These are phyloP conservation scores for Termitomyces sp. DNA, from an alignment of 768 basidiomycete species.

Conservation along the genomic window DNA sequence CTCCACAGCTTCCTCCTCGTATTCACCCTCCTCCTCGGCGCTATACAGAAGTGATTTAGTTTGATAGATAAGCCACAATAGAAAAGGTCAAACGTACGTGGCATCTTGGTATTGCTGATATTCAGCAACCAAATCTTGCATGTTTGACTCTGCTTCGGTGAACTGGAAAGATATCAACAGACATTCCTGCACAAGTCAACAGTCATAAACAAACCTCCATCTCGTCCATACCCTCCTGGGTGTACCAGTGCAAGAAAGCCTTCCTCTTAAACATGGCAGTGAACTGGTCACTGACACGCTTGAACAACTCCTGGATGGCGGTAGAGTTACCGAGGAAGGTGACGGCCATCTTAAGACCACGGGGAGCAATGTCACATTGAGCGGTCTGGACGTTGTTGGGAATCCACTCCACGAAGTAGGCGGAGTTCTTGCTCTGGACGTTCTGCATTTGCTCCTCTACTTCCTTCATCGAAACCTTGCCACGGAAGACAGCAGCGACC, in stretches of 20 bases:
- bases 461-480: conserved; percentile 99
- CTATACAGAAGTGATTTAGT: conserved; percentile 32
- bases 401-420: conserved; percentile 99
- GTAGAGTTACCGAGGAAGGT: conserved; percentile 98
- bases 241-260: conserved; percentile 99
- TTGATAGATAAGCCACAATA: not conserved
- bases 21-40: conserved; percentile 83
- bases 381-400: conserved; percentile 98
- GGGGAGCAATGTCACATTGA: conserved; percentile 96
- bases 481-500: conserved; percentile 97
- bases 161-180: conserved; percentile 41
- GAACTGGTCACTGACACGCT: conserved; percentile 98
- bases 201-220: conserved; percentile 58
- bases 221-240: conserved; percentile 99
- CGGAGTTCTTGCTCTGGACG: conserved; percentile 95
- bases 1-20: conserved; percentile 67
- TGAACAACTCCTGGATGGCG: conserved; percentile 96
- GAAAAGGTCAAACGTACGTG: conserved; percentile 50
- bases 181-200: not conserved
- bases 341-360: conserved; percentile 93
- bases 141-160: conserved; percentile 98
- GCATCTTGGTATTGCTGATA: conserved; percentile 97
- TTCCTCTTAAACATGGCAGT: conserved; percentile 99
- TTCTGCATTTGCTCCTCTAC: conserved; percentile 99
- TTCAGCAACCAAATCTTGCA: conserved; percentile 98